A percentile compares a stretch with the other conserved stretches of the same genome.
phyloP scores from a whole-genome alignment of 169 alveolate species.

The Amoebophrya sp. region DNA sequence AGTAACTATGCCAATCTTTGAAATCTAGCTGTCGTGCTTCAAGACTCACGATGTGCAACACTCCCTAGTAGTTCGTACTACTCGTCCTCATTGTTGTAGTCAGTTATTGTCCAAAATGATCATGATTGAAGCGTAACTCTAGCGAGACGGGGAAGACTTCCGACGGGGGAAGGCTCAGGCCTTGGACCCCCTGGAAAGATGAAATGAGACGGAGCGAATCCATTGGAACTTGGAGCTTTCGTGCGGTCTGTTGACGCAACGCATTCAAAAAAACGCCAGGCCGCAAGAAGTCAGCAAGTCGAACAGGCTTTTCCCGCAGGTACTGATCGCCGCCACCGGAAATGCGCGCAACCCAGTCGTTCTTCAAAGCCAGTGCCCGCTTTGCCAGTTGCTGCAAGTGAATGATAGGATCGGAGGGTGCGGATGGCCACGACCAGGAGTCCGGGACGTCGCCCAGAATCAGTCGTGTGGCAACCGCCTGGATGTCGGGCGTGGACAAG shows the following conservation, averaged over 20 bases:
- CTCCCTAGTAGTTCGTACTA: no score
- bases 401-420: constrained; percentile 43
- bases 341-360: neutral
- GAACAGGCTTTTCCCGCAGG: constrained; percentile 40
- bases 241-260: constrained; percentile 43
- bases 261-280: constrained; percentile 73
- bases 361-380: constrained; percentile 42
- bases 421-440: constrained; percentile 49
- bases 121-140: no score
- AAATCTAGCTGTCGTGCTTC: no score
- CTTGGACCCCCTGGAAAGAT: neutral
- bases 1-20: no score
- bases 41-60: no score
- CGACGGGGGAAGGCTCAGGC: neutral
- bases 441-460: constrained; percentile 38
- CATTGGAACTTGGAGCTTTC: constrained; percentile 26
- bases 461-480: neutral
- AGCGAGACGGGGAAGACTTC: neutral
- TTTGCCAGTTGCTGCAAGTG: constrained; percentile 43
- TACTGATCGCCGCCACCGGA: neutral
- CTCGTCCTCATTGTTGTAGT: no score
- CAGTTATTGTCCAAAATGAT: no score
- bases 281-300: constrained; percentile 70
- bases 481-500: constrained; percentile 42
- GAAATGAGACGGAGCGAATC: neutral